Percentiles rank a stretch among this genome's conserved stretches.
Evolutionary conservation across 73 alveolate genomes (phyloP).

Genomic region (Blepharisma japonicum): DNA sequence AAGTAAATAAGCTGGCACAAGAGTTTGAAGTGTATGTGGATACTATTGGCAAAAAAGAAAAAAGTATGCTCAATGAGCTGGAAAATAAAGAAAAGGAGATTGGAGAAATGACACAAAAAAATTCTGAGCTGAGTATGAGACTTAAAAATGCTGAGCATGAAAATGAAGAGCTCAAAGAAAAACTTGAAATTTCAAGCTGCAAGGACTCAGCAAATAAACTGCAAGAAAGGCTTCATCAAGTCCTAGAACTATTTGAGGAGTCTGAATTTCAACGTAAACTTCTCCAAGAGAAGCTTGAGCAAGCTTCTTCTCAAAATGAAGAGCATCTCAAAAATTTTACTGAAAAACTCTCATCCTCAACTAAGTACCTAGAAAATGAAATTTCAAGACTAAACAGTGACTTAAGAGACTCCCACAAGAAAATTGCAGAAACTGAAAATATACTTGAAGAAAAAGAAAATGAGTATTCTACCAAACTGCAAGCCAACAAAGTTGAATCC

Average conservation of each 20-base stretch:
- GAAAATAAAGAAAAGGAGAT: not conserved
- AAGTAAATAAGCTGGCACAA: not conserved
- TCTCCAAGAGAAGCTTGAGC: constrained; percentile 17
- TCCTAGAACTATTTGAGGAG: constrained; percentile 22
- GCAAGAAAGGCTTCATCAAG: not conserved
- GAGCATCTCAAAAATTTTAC: too few relatives aligned
- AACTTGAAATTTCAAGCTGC: not conserved
- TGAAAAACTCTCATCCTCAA: too few relatives aligned
- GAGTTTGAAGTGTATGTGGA: not conserved
- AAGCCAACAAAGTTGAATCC: too few relatives aligned
- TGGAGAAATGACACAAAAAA: not conserved
- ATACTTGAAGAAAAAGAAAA: too few relatives aligned
- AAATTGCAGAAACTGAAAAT: too few relatives aligned
- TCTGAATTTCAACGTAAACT: constrained; percentile 20
- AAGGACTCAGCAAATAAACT: not conserved
- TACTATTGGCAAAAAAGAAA: not conserved
- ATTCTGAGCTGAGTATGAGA: not conserved
- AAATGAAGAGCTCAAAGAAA: not conserved
- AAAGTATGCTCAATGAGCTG: not conserved
- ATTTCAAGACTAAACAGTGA: too few relatives aligned
- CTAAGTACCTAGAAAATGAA: too few relatives aligned
- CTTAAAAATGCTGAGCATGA: not conserved
- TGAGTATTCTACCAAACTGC: too few relatives aligned
- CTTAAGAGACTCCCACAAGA: too few relatives aligned
- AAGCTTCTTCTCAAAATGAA: not conserved